A percentile compares a stretch with the other conserved stretches of the same genome.
phyloP scores from a whole-genome alignment of 1,139 yeast genomes.

The Wickerhamomyces sp. region DNA sequence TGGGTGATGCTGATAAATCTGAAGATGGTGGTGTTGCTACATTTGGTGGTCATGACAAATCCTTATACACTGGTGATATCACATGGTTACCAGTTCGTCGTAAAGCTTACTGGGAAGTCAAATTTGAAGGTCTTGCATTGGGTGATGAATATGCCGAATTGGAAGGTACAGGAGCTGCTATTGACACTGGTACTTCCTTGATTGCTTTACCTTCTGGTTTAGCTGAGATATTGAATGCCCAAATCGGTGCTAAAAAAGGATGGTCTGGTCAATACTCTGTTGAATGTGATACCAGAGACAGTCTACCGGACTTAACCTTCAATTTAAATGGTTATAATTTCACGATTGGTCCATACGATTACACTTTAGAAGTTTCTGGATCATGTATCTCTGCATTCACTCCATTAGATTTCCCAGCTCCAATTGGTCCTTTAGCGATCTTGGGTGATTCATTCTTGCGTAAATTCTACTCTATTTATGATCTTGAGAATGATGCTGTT shows the following conservation, averaged over 20 bases:
- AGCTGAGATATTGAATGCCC: constrained; percentile 90
- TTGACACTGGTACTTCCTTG: constrained; percentile 96
- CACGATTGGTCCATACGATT: constrained; percentile 82
- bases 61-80: constrained; percentile 72
- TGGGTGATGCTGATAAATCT: constrained; percentile 71
- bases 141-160: constrained; percentile 89
- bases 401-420: constrained; percentile 96
- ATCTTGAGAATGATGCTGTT: constrained; percentile 82
- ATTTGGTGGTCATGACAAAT: constrained; percentile 85
- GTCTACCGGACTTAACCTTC: constrained; percentile 86
- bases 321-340: constrained; percentile 87
- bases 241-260: constrained; percentile 93
- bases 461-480: constrained; percentile 89
- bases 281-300: constrained; percentile 80
- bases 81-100: constrained; percentile 97
- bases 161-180: constrained; percentile 87
- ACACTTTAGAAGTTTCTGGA: constrained; percentile 89
- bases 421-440: constrained; percentile 93
- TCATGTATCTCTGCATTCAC: constrained; percentile 94
- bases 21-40: constrained; percentile 85
- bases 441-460: constrained; percentile 97
- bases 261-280: constrained; percentile 97
- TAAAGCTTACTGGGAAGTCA: constrained; percentile 99
- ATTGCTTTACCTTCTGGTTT: constrained; percentile 90
- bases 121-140: constrained; percentile 80